A percentile compares a stretch with the other conserved stretches of the same genome.
Evolutionary conservation across 2,329 filamentous ascomycete genomes (phyloP).

Genomic region (Penicillium janthinellum): DNA sequence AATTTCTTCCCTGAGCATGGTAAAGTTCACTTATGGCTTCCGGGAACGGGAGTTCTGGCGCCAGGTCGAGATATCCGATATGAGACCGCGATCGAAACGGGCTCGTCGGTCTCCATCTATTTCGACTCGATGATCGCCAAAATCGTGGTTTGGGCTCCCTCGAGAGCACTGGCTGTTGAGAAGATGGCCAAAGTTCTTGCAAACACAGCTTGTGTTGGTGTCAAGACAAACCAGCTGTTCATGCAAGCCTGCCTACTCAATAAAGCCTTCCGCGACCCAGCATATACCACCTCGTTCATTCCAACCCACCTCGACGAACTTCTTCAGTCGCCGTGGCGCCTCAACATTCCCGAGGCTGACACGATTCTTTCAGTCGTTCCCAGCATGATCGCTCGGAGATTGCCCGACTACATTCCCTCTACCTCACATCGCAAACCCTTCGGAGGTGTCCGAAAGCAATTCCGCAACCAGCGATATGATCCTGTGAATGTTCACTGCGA

Average conservation of each 20-base stretch:
- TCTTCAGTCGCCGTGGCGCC: slow-evolving; percentile 18
- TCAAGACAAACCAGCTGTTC: slow-evolving; percentile 45
- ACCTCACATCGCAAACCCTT: slow-evolving; percentile 21
- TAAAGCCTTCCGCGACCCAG: slow-evolving; percentile 49
- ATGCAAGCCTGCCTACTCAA: slow-evolving; percentile 31
- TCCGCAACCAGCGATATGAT: slow-evolving; percentile 39
- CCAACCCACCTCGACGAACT: slow-evolving; percentile 26
- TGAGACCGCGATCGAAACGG: slow-evolving; percentile 46
- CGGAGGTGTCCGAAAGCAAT: slow-evolving; percentile 27
- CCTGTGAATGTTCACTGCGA: slow-evolving; percentile 36
- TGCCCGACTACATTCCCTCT: slow-evolving; percentile 2
- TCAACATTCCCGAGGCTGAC: neutral
- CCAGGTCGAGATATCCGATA: slow-evolving; percentile 39
- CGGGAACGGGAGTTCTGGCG: slow-evolving; percentile 18
- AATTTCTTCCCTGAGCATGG: slow-evolving; percentile 45
- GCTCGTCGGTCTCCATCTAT: slow-evolving; percentile 45
- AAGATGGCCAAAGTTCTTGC: slow-evolving; percentile 39
- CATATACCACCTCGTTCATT: slow-evolving; percentile 39
- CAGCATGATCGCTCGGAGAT: slow-evolving; percentile 14
- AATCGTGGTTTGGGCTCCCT: slow-evolving; percentile 49
- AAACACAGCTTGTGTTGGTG: slow-evolving; percentile 67
- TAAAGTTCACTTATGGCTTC: slow-evolving; percentile 39
- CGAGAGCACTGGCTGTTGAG: slow-evolving; percentile 36
- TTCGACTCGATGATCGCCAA: slow-evolving; percentile 54
- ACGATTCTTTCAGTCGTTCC: slow-evolving; percentile 21